Evolutionary conservation across 495 filamentous ascomycete species (phyloP), one percentile per base, ranked within the genome.

Genomic region (Choiromyces venosus): DNA sequence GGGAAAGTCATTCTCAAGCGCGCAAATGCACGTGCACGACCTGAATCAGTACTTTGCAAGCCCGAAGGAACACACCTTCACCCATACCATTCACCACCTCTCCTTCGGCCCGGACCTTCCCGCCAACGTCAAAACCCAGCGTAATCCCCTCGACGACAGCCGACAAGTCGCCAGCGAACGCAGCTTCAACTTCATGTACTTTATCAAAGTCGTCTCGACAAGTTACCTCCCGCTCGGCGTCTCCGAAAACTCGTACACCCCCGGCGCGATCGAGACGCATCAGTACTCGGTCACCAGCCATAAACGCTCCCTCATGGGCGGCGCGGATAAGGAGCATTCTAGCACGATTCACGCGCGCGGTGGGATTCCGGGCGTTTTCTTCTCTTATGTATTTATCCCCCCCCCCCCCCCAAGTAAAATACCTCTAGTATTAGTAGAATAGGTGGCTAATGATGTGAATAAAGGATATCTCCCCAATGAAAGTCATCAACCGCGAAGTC

Each of bases 401-500:
- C 9, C 37, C 21, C 74, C 19, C 56, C 29, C 16, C 64, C 61
- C 7, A n/a, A 14, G 14, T n/a, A n/a, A n/a, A n/a, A n/a, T n/a
- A n/a, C n/a, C n/a, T n/a, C n/a, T 37, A 9, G 37, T 25, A 35
- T 76, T 73, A 38, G 64, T 69, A 73, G n/a, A 74, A 35, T 69
- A 44, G 25, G 37, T 67, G n/a, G 25, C 19, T 67, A 25, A 35
- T 42, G 36, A 69, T 75, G 68, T 74, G 16, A 14, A 18, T 9
- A 33, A 38, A 93, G 90, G 95, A 99, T 82, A 98, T 99, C 83
- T 98, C 95, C 3, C 95, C 95, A 38, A 98, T 99, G 96, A 99
- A 98, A 84, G 96, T 99, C 64, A 91, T 99, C 84, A 99, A 98
- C 85, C 89, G 93, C 56, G 95, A 99, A 85, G 91, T 91, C 74